Conservation (phyloP, 805 yeast genomes). For the Kazachstania kunashirensis region DNA sequence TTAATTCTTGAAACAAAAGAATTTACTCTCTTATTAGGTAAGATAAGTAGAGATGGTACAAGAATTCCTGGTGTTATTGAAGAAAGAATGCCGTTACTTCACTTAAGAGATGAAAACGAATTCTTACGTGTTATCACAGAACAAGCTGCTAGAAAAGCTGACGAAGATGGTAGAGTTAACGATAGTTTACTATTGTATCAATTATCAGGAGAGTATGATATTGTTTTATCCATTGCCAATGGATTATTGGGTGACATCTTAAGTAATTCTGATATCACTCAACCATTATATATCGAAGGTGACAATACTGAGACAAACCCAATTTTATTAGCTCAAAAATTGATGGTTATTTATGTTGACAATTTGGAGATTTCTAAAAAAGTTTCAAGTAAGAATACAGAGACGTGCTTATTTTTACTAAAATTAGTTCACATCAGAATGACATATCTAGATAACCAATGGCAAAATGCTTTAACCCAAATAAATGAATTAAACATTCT, state of each 20-base stretch:
- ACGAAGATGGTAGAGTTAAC: slow-evolving; percentile 79
- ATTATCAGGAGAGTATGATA: slow-evolving; percentile 77
- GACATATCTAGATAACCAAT: slow-evolving; percentile 43
- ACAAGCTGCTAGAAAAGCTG: slow-evolving; percentile 76
- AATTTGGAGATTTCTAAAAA: slow-evolving; percentile 52
- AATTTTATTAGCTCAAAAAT: slow-evolving; percentile 30
- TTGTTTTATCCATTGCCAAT: slow-evolving; percentile 67
- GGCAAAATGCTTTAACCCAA: slow-evolving; percentile 46
- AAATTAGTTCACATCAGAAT: slow-evolving; percentile 61
- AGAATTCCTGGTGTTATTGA: slow-evolving; percentile 79
- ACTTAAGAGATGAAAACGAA: slow-evolving; percentile 48
- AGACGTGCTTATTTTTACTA: slow-evolving; percentile 55
- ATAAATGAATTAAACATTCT: slow-evolving; percentile 55
- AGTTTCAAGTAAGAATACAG: slow-evolving; percentile 45
- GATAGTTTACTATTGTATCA: slow-evolving; percentile 84
- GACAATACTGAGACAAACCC: slow-evolving; percentile 38
- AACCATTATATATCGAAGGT: slow-evolving; percentile 35
- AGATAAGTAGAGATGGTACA: slow-evolving; percentile 63
- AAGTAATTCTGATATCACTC: slow-evolving; percentile 58
- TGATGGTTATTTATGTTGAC: slow-evolving; percentile 33
- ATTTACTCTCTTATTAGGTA: slow-evolving; percentile 75
- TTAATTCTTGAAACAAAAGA: slow-evolving; percentile 80
- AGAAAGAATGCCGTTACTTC: slow-evolving; percentile 56
- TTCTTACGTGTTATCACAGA: slow-evolving; percentile 68
- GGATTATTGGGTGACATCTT: slow-evolving; percentile 69